Conservation (phyloP, 306 rosid genomes). For the Ammopiptanthus mongolicus region DNA sequence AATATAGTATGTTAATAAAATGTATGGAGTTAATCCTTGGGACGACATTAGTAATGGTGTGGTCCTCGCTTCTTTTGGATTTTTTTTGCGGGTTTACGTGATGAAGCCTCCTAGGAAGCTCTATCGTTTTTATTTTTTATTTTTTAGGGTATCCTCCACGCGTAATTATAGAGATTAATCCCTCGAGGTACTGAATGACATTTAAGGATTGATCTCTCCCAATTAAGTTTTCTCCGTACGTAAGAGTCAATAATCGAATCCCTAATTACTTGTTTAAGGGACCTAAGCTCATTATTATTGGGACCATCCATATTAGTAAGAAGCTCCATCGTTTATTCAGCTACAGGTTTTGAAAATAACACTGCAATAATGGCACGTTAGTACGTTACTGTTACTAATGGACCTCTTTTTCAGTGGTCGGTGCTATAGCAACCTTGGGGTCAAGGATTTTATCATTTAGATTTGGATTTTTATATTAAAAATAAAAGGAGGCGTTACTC, state of each 20-base stretch:
- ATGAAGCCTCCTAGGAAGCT: neutral
- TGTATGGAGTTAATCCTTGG: neutral
- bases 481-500: neutral
- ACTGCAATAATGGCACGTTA: neutral
- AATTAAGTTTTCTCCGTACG: too few relatives aligned
- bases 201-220: too few relatives aligned
- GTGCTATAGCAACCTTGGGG: neutral
- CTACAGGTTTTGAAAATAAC: neutral
- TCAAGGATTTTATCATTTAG: neutral
- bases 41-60: neutral
- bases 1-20: too few relatives aligned
- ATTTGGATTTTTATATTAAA: neutral
- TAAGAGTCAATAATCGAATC: too few relatives aligned
- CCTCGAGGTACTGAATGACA: too few relatives aligned
- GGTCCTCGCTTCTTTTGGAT: neutral
- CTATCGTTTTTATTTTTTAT: too few relatives aligned
- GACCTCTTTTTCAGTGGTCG: neutral
- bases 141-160: too few relatives aligned
- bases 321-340: neutral
- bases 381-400: neutral
- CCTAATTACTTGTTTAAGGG: too few relatives aligned
- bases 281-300: too few relatives aligned
- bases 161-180: too few relatives aligned
- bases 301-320: too few relatives aligned
- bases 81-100: neutral